Evolutionary conservation across 2,329 filamentous ascomycete species (phyloP).

Genomic region (Neopestalotiopsis sp.): DNA sequence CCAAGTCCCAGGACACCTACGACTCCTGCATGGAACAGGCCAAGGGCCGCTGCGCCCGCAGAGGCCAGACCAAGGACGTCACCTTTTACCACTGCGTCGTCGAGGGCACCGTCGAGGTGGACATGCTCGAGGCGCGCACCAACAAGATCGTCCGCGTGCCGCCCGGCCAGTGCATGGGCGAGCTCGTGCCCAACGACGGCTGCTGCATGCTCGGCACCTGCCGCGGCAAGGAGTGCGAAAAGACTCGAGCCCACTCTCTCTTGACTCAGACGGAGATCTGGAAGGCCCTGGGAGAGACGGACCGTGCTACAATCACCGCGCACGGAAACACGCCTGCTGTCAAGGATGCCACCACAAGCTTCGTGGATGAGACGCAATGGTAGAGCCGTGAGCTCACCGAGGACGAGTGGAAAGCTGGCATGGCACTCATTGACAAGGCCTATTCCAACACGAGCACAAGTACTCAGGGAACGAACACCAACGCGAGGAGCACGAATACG

Average conservation of each 20-base stretch:
- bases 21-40: constrained; percentile 46
- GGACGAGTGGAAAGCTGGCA: neutral
- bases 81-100: constrained; percentile 46
- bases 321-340: constrained; percentile 18
- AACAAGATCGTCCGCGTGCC: constrained; percentile 20
- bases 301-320: constrained; percentile 30
- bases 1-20: constrained; percentile 37
- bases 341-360: neutral
- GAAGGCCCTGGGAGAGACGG: constrained; percentile 32
- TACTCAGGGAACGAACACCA: no score
- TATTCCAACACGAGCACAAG: no score
- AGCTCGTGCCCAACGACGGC: constrained; percentile 7
- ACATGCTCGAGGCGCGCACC: constrained; percentile 40
- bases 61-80: constrained; percentile 45
- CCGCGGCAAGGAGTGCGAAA: no score
- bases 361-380: no score
- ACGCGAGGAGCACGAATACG: no score
- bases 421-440: no score
- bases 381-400: no score
- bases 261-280: constrained; percentile 30
- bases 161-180: constrained; percentile 24
- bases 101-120: constrained; percentile 46
- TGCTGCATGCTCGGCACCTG: neutral
- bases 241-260: constrained; percentile 25
- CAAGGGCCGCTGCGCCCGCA: constrained; percentile 43